These are phyloP conservation scores for Ogataea polymorpha DNA, from an alignment of 805 yeast species.

Conservation along the genomic window DNA sequence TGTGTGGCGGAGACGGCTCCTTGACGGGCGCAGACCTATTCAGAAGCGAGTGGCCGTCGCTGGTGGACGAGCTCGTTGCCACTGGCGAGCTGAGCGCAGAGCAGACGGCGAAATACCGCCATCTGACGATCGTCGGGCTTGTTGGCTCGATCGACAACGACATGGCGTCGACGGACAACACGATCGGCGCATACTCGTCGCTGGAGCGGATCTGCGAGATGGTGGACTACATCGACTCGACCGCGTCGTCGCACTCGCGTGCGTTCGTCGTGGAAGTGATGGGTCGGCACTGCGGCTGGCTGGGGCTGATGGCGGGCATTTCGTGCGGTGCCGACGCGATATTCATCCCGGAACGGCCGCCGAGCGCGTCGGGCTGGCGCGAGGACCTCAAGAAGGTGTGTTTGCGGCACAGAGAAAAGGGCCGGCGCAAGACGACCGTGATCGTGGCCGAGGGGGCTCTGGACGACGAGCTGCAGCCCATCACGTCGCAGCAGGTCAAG, in stretches of 20 bases:
- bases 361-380: slow-evolving; percentile 70
- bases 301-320: slow-evolving; percentile 95
- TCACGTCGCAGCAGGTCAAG: slow-evolving; percentile 76
- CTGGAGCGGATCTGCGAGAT: slow-evolving; percentile 89
- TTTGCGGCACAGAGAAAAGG: slow-evolving; percentile 74
- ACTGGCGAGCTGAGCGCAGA: slow-evolving; percentile 55
- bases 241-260: slow-evolving; percentile 94
- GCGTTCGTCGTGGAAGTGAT: slow-evolving; percentile 98
- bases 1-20: slow-evolving; percentile 99
- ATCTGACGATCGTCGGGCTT: slow-evolving; percentile 84
- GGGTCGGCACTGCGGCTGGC: slow-evolving; percentile 99
- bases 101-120: slow-evolving; percentile 58
- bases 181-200: slow-evolving; percentile 95
- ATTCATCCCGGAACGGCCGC: slow-evolving; percentile 93
- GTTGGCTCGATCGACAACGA: slow-evolving; percentile 98
- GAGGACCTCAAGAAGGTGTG: slow-evolving; percentile 75
- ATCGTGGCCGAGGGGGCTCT: slow-evolving; percentile 99
- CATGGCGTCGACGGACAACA: slow-evolving; percentile 95
- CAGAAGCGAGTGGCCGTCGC: slow-evolving; percentile 91
- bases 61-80: slow-evolving; percentile 66
- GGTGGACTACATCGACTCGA: slow-evolving; percentile 95
- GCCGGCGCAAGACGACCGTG: slow-evolving; percentile 92
- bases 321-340: slow-evolving; percentile 95
- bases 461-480: slow-evolving; percentile 74
- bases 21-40: slow-evolving; percentile 95